phyloP scores from a whole-genome alignment of 208 protist species.

The Leishmania arabica region DNA sequence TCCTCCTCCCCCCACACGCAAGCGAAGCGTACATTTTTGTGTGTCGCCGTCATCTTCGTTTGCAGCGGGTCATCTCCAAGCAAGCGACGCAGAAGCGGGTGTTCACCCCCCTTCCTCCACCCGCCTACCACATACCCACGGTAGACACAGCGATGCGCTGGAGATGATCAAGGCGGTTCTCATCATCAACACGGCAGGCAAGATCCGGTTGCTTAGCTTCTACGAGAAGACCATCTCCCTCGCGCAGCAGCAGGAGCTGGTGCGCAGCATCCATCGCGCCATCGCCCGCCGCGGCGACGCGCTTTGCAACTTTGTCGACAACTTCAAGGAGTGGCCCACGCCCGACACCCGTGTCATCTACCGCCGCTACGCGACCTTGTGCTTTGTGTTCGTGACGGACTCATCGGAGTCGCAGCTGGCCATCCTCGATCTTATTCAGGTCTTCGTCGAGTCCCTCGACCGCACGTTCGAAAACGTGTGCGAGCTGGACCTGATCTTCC shows the following conservation, averaged over 20 bases:
- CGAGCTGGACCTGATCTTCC: constrained; percentile 99
- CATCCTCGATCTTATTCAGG: constrained; percentile 98
- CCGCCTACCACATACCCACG: neutral
- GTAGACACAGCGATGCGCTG: neutral
- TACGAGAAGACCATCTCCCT: constrained; percentile 90
- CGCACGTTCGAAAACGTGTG: constrained; percentile 98
- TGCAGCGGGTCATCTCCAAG: neutral
- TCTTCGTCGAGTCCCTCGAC: constrained; percentile 98
- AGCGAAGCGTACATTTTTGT: neutral
- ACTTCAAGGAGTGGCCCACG: constrained; percentile 87
- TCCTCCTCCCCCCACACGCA: neutral
- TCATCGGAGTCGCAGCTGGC: constrained; percentile 97
- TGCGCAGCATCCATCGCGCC: constrained; percentile 90
- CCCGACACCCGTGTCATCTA: constrained; percentile 97
- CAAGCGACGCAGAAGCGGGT: neutral
- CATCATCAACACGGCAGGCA: constrained; percentile 98
- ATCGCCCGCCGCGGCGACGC: constrained; percentile 92
- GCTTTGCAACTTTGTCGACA: constrained; percentile 98
- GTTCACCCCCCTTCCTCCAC: neutral
- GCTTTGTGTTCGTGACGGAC: constrained; percentile 98
- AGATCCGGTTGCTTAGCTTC: constrained; percentile 96
- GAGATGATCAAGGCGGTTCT: constrained; percentile 97
- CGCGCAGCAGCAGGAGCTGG: constrained; percentile 87
- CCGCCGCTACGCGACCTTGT: constrained; percentile 98
- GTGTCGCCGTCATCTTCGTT: neutral